Base-by-base conservation (phyloP, 192 early-diverging fungal species). In the Backusella circina region DNA sequence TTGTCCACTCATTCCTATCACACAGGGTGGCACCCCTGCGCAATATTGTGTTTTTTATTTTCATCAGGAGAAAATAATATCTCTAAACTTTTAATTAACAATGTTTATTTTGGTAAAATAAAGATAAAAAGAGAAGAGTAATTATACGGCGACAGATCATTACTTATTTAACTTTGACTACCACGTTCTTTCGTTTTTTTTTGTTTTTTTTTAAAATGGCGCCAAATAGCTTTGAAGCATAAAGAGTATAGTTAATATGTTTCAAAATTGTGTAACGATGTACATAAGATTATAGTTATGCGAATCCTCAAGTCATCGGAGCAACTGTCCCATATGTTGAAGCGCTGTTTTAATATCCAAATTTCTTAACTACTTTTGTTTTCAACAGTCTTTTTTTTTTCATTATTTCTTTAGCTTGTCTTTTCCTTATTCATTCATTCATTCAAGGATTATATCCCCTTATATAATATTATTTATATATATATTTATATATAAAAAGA, bases 311-410 rank as follows among this genome's bases (percentile, higher is more conserved):
- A 47, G 16, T n/a, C 18, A 16, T 47, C 44, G 44, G 44, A 47
- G 44, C 44, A 18, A 47, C 44, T 5, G n/a, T 47, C 18, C 44
- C 44, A 47, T n/a, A n/a, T n/a, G 44, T 15, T 16, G 44, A 47
- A 47, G 54, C 54, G 54, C 54, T 61, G 54, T 61, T 61, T 61
- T 28, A 61, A 61, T 61, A 61, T 28, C 26, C 51, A 57, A 28
- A 10, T 57, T 57, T 57, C 10, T 57, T 57, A 0, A 26, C 9
- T 23, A 57, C 51, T 57, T 57, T 54, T 54, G 21, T 54, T 54
- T 54, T 54, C 15, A n/a, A 51, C 50, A 54, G 50, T 54, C 50
- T 54, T 54, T 61, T 61, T 57, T 57, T 61, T 61, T 61, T 61
- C 23, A 13, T 9, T 61, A 21, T 26, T 61, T 61, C 23, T 61